phyloP scores from a whole-genome alignment of 176 grass and related monocot genomes.

The Poa pratensis region DNA sequence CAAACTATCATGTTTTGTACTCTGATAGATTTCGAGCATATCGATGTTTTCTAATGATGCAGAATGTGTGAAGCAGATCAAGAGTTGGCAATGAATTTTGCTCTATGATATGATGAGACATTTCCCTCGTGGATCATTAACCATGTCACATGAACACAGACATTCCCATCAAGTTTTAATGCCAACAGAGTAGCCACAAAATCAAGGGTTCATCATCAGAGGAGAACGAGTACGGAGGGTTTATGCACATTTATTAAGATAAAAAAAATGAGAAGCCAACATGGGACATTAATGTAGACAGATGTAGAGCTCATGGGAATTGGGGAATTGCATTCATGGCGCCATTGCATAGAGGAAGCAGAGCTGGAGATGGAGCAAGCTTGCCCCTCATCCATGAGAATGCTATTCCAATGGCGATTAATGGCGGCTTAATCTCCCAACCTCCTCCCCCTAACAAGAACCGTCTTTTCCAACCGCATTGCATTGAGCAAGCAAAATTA shows the following conservation, averaged over 20 bases:
- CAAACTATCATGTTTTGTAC: background rate
- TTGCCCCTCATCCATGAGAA: background rate
- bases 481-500: background rate
- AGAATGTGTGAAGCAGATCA: background rate
- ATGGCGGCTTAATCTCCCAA: background rate
- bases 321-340: conserved; percentile 43
- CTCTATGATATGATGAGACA: background rate
- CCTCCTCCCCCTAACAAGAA: conserved; percentile 2
- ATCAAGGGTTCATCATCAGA: conserved; percentile 4
- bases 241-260: conserved; percentile 26
- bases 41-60: background rate
- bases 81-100: background rate
- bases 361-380: background rate
- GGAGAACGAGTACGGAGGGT: background rate
- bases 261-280: background rate
- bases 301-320: conserved; percentile 22
- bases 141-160: conserved; percentile 6
- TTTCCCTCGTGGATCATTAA: background rate
- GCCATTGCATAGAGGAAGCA: background rate
- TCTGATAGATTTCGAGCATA: background rate
- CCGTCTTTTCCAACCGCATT: background rate
- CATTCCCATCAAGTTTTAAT: conserved; percentile 33
- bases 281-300: conserved; percentile 3
- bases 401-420: background rate
- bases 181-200: background rate